Evolutionary conservation across 371 early-diverging fungal genomes (phyloP).

Genomic region (Actinomortierella ambigua): DNA sequence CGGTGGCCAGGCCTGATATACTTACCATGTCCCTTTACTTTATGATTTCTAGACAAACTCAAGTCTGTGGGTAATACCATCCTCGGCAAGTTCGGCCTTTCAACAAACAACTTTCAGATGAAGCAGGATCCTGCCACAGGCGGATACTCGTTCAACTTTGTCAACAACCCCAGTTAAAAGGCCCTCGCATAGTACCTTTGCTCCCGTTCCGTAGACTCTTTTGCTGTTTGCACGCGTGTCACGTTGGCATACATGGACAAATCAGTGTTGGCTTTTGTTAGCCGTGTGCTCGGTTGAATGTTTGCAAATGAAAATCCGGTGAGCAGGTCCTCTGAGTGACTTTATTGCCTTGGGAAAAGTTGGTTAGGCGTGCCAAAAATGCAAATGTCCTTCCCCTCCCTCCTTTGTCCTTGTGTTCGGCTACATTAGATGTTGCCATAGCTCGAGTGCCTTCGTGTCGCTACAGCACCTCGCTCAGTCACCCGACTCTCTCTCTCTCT

Average conservation of each 20-base stretch:
- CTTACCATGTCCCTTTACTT: no score
- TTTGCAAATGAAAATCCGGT: neutral
- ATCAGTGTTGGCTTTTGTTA: no score
- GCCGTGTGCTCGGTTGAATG: neutral
- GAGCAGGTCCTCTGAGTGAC: neutral
- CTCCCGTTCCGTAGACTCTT: no score
- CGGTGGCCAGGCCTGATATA: neutral
- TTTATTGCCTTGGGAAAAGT: neutral
- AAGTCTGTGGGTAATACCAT: constrained; percentile 76
- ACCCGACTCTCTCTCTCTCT: no score
- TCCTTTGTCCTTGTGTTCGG: no score
- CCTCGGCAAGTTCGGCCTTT: constrained; percentile 76
- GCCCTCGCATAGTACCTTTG: constrained; percentile 1
- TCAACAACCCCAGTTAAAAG: constrained; percentile 48
- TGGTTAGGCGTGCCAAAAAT: no score
- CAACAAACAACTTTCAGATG: constrained; percentile 76
- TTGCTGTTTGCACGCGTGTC: neutral
- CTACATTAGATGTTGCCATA: no score
- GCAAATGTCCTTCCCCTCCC: no score
- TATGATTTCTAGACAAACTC: constrained; percentile 53
- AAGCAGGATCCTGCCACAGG: constrained; percentile 64
- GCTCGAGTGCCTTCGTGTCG: no score
- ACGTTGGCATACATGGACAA: neutral
- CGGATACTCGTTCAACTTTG: constrained; percentile 70
- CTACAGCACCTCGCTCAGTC: no score